Evolutionary conservation across 768 basidiomycete species (phyloP), one percentile per base, ranked within the genome.

Genomic region (Trametes cubensis): DNA sequence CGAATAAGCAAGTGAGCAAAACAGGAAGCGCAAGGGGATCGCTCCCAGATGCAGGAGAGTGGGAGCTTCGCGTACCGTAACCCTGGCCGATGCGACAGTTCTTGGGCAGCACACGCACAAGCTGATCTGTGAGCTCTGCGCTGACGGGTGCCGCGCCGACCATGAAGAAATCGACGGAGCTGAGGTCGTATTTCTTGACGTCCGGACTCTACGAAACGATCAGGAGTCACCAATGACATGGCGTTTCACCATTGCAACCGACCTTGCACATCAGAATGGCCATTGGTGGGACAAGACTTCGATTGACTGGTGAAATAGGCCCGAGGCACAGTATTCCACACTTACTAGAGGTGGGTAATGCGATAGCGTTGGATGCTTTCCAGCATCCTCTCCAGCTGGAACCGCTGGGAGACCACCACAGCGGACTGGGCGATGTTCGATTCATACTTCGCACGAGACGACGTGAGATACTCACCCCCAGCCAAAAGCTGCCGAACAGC

Each of bases 81-180:
- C 80, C 81, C 70, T 87, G 85, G 0, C 84, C 84, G 21, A 62
- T 63, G 41, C 85, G 81, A 54, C 80, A 77, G 2, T 81, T 81
- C 49, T 80, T 69, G 0, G 84, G 85, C 49, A 88, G 75, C 50
- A 85, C 70, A 13, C 75, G 70, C 50, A 79, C 78, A 20, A 87
- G 74, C 56, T 81, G 77, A 34, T 79, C 69, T 56, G 66, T 70
- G 18, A 75, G 65, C 50, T 75, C 74, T 11, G 66, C 66, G 14
- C 74, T 75, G n/a, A 77, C 60, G 20, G 76, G 76, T 2, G 76
- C 76, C 0, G 73, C 76, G 6, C 74, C 75, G 39, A 63, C 62
- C 67, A 75, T 71, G 41, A 69, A 48, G 55, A 64, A 69, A 18
- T 69, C 65, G 6, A 77, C 64, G 34, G 67, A 67, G 47, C 66